Evolutionary conservation across 371 early-diverging fungal species (phyloP).

Genomic region (Rhizomucor miehei): DNA sequence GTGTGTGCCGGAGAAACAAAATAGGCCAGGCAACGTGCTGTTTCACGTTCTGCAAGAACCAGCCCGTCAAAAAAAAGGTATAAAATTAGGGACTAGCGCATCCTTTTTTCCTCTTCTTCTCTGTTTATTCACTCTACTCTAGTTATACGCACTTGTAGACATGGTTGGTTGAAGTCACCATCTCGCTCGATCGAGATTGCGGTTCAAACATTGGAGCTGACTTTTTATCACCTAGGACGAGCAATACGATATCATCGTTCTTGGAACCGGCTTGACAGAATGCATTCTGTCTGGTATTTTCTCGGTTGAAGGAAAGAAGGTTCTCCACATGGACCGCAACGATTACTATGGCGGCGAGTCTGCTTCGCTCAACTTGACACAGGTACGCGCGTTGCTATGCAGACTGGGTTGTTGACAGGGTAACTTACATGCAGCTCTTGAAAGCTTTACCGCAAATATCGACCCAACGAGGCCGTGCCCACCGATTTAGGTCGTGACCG

Average conservation of each 20-base stretch:
- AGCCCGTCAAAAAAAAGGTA: too few relatives aligned
- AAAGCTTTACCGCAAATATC: constrained; percentile 87
- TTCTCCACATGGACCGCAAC: constrained; percentile 98
- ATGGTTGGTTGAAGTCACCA: constrained; percentile 1
- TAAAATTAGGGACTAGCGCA: too few relatives aligned
- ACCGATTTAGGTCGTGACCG: constrained; percentile 80
- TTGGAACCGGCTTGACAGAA: constrained; percentile 99
- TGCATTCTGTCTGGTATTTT: constrained; percentile 98
- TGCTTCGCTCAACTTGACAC: constrained; percentile 90
- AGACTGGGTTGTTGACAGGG: background rate
- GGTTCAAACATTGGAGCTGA: too few relatives aligned
- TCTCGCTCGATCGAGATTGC: background rate
- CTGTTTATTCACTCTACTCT: too few relatives aligned
- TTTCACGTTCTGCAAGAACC: too few relatives aligned
- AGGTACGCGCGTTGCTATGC: constrained; percentile 49
- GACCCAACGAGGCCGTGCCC: constrained; percentile 65
- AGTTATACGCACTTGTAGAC: background rate
- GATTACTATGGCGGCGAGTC: constrained; percentile 98
- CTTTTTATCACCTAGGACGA: constrained; percentile 65
- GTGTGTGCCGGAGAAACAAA: too few relatives aligned
- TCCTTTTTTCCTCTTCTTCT: too few relatives aligned
- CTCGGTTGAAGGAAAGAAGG: constrained; percentile 98
- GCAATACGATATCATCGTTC: constrained; percentile 93
- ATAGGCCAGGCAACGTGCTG: too few relatives aligned
- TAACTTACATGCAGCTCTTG: background rate